Percentiles rank a stretch among this genome's conserved stretches.
phyloP scores from a whole-genome alignment of 495 filamentous ascomycete species.

The Margaritispora aquatica region DNA sequence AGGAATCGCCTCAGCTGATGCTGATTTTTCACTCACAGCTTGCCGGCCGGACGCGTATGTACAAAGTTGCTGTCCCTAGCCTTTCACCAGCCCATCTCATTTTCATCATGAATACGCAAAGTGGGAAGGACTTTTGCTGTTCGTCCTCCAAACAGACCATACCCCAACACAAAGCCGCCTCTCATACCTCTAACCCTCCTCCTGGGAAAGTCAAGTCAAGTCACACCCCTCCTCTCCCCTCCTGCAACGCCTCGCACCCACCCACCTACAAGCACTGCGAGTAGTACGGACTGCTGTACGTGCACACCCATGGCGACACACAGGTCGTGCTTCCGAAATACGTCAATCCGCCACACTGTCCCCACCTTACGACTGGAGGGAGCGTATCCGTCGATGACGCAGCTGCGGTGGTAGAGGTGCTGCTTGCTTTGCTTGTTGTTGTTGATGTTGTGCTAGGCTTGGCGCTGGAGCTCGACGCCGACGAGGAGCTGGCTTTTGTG shows the following conservation, averaged over 20 bases:
- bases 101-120: too few species aligned
- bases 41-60: too few species aligned
- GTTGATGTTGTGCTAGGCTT: not conserved
- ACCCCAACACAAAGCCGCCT: too few species aligned
- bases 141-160: too few species aligned
- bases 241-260: not conserved
- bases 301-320: not conserved
- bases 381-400: not conserved
- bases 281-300: not conserved
- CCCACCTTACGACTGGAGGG: not conserved
- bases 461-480: not conserved
- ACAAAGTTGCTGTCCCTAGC: too few species aligned
- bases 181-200: too few species aligned
- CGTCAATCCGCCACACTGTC: not conserved
- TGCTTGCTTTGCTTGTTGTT: not conserved
- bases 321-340: not conserved
- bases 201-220: too few species aligned
- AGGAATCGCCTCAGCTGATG: too few species aligned
- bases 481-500: not conserved
- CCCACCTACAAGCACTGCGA: not conserved
- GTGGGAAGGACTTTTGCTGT: too few species aligned
- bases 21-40: too few species aligned
- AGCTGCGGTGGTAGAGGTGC: not conserved
- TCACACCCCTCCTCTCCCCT: not conserved
- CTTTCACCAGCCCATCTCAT: too few species aligned